Evolutionary conservation across 179 eudicot species (phyloP).

Genomic region (Beta macrorhiza): DNA sequence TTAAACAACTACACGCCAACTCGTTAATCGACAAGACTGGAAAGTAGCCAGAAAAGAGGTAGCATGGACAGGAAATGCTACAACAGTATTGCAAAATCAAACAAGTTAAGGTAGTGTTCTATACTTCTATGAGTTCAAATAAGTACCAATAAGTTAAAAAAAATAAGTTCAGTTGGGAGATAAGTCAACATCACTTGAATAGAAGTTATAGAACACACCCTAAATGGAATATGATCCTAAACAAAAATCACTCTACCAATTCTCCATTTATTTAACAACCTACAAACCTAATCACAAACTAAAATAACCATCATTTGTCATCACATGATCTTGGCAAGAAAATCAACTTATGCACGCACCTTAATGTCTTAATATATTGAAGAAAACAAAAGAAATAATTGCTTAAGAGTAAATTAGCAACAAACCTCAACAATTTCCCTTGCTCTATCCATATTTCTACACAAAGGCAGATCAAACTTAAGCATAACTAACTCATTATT

Average conservation of each 20-base stretch:
- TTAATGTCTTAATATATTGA: not conserved
- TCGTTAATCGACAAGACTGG: not conserved
- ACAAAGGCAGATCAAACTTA: conserved; percentile 76
- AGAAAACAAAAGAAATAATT: not conserved
- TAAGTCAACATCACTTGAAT: no score
- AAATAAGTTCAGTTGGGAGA: no score
- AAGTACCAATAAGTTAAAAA: no score
- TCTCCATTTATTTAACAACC: not conserved
- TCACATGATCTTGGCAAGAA: not conserved
- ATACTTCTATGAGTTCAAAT: no score
- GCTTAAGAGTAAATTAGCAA: not conserved
- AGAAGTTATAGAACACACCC: no score
- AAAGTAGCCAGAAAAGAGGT: not conserved
- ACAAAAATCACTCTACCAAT: not conserved
- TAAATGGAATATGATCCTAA: not conserved
- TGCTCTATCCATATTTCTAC: conserved; percentile 57
- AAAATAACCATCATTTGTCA: not conserved
- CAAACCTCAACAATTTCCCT: conserved; percentile 88
- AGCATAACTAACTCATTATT: conserved; percentile 79
- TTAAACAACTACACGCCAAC: not conserved
- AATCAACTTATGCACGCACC: not conserved
- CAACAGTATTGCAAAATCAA: no score
- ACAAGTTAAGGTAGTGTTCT: no score
- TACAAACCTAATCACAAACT: conserved; percentile 9
- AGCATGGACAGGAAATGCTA: not conserved